Evolutionary conservation across 2,329 filamentous ascomycete genomes (phyloP), one percentile per base, ranked within the genome.

Genomic region (Amauroascus verrucosus): DNA sequence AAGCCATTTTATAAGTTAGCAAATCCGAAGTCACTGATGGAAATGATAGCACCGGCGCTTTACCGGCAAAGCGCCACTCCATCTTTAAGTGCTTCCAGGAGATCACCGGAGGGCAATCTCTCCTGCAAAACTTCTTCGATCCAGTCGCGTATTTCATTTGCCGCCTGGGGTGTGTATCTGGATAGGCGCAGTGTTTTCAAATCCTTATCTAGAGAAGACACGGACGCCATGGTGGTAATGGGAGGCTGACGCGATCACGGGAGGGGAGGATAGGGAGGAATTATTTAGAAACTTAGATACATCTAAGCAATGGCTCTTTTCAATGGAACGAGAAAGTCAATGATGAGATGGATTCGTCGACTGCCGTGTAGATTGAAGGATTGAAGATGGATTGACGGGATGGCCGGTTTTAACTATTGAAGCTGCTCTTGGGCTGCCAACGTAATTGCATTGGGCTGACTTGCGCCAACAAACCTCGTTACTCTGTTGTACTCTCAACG

Each of bases 11-110:
- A 56, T 49, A 32, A 51, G 54, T 67, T 51, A 68, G 62, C n/a
- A 13, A 59, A 59, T 48, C 45, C 55, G 33, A 59, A 51, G 24
- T 57, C 54, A 3, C n/a, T 40, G 41, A 54, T 43, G 9, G 38
- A n/a, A 54, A 37, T 2, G 8, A 22, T 20, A 33, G 33, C 8
- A 38, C 26, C 13, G 11, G 11, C n/a, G 18, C 82, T 63, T n/a
- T 77, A 94, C 88, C 84, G 91, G 86, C 93, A 98, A 26, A 98
- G 79, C 30, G 85, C 86, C 37, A 91, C 85, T 51, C 93, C 93
- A 77, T 97, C 89, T 71, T 90, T 95, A 48, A 98, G 75, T 16
- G 79, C 81, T 55, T 93, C 88, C 13, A 98, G 78, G 48, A 98
- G 76, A 70, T 98, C 93, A 28, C 80, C 78, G 6, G 80, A 70